These are phyloP conservation scores for Planoprotostelium fungivorum DNA, from an alignment of 78 protist genomes.

Conservation along the genomic window DNA sequence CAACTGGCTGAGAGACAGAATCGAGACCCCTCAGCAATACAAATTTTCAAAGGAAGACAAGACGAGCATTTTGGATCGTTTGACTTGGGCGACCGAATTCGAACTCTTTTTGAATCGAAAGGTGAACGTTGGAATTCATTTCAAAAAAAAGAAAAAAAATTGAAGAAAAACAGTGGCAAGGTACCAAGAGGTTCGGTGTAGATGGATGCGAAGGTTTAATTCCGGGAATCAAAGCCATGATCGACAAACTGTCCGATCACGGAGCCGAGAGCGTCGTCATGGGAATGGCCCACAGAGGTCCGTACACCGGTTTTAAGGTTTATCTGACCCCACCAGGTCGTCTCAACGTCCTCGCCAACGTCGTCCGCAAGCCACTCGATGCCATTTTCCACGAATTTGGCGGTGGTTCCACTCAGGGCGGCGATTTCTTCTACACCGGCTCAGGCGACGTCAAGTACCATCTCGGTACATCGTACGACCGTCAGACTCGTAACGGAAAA, in stretches of 20 bases:
- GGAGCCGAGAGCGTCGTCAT: conserved; percentile 81
- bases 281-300: conserved; percentile 98
- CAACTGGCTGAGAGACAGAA: conserved; percentile 60
- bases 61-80: conserved; percentile 48
- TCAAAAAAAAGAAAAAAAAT: neutral
- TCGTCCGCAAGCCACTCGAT: conserved; percentile 83
- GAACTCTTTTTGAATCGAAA: conserved; percentile 40
- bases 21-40: conserved; percentile 29
- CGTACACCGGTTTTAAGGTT: neutral
- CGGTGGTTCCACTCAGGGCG: conserved; percentile 56
- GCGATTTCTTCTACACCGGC: conserved; percentile 22
- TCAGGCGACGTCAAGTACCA: conserved; percentile 98
- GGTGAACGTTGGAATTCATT: conserved; percentile 9
- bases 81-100: conserved; percentile 74
- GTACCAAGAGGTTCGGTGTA: conserved; percentile 80
- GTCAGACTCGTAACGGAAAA: conserved; percentile 58
- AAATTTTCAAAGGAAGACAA: conserved; percentile 27
- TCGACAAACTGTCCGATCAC: conserved; percentile 69
- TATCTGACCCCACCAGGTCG: conserved; percentile 30
- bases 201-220: conserved; percentile 91
- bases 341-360: conserved; percentile 86
- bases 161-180: neutral
- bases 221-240: conserved; percentile 79
- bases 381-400: conserved; percentile 89
- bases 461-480: conserved; percentile 78